Evolutionary conservation across 2,329 filamentous ascomycete species (phyloP).

Genomic region (Xylaria sp.): DNA sequence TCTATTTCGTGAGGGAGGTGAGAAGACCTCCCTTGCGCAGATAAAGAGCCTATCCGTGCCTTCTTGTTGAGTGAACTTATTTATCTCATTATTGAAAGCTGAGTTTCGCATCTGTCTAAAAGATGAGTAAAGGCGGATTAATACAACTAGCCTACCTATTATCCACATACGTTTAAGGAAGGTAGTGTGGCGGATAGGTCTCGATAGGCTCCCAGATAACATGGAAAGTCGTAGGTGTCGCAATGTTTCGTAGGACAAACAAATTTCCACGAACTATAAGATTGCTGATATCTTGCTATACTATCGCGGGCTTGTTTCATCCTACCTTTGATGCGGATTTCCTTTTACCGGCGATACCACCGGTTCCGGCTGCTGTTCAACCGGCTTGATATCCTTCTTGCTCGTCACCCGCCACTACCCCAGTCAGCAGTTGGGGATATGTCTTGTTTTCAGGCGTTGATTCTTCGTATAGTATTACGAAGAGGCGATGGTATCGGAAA

Average conservation of each 20-base stretch:
- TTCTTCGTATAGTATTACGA: neutral
- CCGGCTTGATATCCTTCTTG: neutral
- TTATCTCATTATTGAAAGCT: too few species aligned
- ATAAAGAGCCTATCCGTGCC: neutral
- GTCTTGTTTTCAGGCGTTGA: neutral
- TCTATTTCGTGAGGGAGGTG: too few species aligned
- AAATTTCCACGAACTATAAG: slow-evolving; percentile 19
- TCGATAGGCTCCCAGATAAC: neutral
- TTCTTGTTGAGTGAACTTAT: neutral
- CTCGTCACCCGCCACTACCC: neutral
- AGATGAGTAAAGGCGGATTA: neutral
- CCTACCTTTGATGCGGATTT: neutral
- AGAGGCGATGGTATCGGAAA: slow-evolving; percentile 5
- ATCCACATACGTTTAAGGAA: neutral
- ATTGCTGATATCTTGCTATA: neutral
- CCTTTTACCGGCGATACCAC: slow-evolving; percentile 10
- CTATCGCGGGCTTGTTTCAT: neutral
- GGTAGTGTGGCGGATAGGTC: neutral
- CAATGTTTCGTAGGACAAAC: slow-evolving; percentile 4
- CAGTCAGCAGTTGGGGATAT: neutral
- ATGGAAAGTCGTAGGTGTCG: too few species aligned
- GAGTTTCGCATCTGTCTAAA: too few species aligned
- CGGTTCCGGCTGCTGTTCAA: neutral
- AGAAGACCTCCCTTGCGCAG: too few species aligned
- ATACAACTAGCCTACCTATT: neutral